These are phyloP conservation scores for Jaapia argillacea DNA, from an alignment of 768 basidiomycete genomes.

Conservation along the genomic window DNA sequence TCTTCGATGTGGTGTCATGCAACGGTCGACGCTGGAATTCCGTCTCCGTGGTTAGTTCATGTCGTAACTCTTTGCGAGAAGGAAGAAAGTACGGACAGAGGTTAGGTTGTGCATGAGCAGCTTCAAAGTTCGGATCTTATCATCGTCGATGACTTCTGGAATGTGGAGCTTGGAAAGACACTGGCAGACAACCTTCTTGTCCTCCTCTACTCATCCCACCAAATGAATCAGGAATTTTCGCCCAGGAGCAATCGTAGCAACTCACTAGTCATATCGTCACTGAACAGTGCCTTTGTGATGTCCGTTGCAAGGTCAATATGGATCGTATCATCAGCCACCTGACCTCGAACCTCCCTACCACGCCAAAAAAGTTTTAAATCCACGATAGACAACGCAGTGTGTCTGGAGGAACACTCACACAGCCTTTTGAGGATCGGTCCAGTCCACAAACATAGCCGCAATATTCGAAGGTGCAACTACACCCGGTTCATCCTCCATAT, in stretches of 20 bases:
- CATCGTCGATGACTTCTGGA: conserved; percentile 61
- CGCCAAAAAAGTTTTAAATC: conserved; percentile 2
- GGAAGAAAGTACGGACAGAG: conserved; percentile 29
- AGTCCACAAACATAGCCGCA: conserved; percentile 73
- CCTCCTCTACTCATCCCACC: conserved; percentile 34
- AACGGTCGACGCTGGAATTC: conserved; percentile 45
- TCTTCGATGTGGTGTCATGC: conserved; percentile 49
- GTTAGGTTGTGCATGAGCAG: conserved; percentile 50
- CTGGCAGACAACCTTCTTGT: conserved; percentile 37
- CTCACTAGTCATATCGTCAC: conserved; percentile 43
- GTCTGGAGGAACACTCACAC: conserved; percentile 37
- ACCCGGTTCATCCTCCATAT: conserved; percentile 61
- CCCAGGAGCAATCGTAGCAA: conserved; percentile 6
- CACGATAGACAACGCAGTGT: not conserved
- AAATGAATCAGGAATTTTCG: not conserved
- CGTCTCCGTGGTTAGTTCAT: no score
- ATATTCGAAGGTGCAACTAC: conserved; percentile 70
- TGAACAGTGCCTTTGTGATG: conserved; percentile 38
- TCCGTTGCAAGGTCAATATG: conserved; percentile 50
- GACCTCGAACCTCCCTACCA: conserved; percentile 30
- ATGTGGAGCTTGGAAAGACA: conserved; percentile 44
- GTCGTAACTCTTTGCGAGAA: no score
- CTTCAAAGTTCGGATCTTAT: conserved; percentile 53
- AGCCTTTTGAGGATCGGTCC: conserved; percentile 78
- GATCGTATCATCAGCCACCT: conserved; percentile 27